Percentiles rank a stretch among this genome's conserved stretches.
Conservation (phyloP, 805 yeast species). For the Barnettozyma sucrosica region DNA sequence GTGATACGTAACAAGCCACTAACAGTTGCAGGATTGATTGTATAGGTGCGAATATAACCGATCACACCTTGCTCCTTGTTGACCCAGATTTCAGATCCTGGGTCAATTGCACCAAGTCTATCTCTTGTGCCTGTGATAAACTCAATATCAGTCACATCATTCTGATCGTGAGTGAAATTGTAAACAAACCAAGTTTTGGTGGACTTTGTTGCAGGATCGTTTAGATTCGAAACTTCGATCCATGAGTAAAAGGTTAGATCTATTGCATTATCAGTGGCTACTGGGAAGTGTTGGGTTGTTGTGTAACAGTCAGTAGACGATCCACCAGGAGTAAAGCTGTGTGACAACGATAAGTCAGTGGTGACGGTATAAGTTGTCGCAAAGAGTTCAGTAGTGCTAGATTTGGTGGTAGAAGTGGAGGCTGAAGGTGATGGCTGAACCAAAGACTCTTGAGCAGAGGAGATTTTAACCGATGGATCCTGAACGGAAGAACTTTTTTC, state of each 20-base stretch:
- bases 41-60: constrained; percentile 1
- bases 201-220: too few relatives aligned
- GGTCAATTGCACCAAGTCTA: background rate
- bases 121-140: constrained; percentile 8
- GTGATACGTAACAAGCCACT: constrained; percentile 7
- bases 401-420: background rate
- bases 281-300: background rate
- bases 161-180: constrained; percentile 17
- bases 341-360: constrained; percentile 10
- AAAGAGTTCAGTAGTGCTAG: constrained; percentile 5
- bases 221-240: too few relatives aligned
- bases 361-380: constrained; percentile 14
- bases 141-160: constrained; percentile 15
- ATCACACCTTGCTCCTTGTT: constrained; percentile 17
- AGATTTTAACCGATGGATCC: background rate
- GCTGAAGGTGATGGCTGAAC: background rate
- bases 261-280: constrained; percentile 3
- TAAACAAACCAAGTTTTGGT: constrained; percentile 3
- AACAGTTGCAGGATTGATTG: background rate
- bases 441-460: background rate
- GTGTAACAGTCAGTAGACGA: constrained; percentile 14
- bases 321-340: constrained; percentile 7
- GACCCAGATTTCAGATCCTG: constrained; percentile 12
- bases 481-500: background rate
- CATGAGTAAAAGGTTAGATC: constrained; percentile 6